Conservation (phyloP, 2,329 filamentous ascomycete species). For the Trichophaea hybrida region DNA sequence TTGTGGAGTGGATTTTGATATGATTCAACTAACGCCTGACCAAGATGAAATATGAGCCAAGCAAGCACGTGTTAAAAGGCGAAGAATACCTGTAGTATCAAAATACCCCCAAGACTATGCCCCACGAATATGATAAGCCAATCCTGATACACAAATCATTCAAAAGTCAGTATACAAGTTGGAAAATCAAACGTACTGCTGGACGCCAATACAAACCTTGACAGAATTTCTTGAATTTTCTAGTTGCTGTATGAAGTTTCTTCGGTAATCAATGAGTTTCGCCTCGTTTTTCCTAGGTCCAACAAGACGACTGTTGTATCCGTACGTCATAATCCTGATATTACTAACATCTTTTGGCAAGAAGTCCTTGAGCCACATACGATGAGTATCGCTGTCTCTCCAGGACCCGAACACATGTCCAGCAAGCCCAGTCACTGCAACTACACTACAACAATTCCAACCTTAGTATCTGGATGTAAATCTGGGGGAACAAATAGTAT, state of each 20-base stretch:
- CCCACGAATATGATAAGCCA: constrained; percentile 9
- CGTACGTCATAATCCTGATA: constrained; percentile 6
- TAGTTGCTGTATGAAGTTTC: constrained; percentile 3
- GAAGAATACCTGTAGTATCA: constrained; percentile 2
- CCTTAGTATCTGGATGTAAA: neutral
- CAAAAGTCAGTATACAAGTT: neutral
- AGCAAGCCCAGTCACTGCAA: constrained; percentile 4
- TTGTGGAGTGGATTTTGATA: neutral
- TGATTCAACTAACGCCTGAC: neutral
- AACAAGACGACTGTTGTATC: constrained; percentile 2
- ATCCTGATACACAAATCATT: neutral
- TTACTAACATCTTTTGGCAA: constrained; percentile 4
- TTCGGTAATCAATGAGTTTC: neutral
- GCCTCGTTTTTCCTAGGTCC: neutral
- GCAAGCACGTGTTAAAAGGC: neutral
- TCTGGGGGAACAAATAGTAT: neutral
- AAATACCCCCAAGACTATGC: constrained; percentile 6
- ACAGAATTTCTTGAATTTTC: neutral
- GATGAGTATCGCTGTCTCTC: neutral
- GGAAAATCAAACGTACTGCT: neutral
- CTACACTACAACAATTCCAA: neutral
- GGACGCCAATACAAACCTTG: neutral
- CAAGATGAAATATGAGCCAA: neutral
- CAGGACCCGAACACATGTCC: constrained; percentile 8
- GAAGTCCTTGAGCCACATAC: constrained; percentile 8